Conservation (phyloP, 139 green algal genomes). For the Ettlia oleoabundans region DNA sequence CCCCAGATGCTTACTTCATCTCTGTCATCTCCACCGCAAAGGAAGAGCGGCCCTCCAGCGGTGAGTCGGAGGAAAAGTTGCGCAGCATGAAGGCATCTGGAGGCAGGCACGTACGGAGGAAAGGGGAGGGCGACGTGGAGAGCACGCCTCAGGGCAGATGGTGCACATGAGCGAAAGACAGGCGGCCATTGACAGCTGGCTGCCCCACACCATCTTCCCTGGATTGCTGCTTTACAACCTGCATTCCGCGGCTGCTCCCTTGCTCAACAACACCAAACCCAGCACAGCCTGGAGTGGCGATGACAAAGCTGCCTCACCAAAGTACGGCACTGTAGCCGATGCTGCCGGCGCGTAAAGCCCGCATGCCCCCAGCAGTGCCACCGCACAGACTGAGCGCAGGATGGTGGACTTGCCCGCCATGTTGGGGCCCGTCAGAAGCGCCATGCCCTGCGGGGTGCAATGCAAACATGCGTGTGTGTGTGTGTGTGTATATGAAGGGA, state of each 20-base stretch:
- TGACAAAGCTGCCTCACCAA: too few species aligned
- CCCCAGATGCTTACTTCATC: slow-evolving; percentile 46
- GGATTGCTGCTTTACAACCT: too few species aligned
- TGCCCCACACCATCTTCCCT: too few species aligned
- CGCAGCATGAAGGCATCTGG: slow-evolving; percentile 83
- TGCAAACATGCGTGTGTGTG: too few species aligned
- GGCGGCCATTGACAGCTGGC: too few species aligned
- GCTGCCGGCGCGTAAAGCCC: slow-evolving; percentile 65
- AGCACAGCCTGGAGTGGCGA: too few species aligned
- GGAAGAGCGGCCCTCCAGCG: slow-evolving; percentile 77
- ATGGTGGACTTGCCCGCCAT: slow-evolving; percentile 96
- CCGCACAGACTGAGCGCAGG: slow-evolving; percentile 72
- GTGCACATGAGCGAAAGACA: too few species aligned
- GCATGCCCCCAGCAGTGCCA: slow-evolving; percentile 80
- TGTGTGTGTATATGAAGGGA: not conserved
- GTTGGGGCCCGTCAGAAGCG: slow-evolving; percentile 91
- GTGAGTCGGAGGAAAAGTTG: slow-evolving; percentile 83
- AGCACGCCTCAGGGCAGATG: too few species aligned
- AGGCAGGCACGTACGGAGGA: not conserved
- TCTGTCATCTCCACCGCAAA: slow-evolving; percentile 91
- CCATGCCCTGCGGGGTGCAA: slow-evolving; percentile 55
- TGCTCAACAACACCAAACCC: too few species aligned
- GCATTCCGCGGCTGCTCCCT: too few species aligned
- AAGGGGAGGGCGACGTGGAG: not conserved
- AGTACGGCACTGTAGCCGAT: not conserved